Base-by-base conservation (phyloP, 129 eudicot genomes). In the Lonicera japonica region DNA sequence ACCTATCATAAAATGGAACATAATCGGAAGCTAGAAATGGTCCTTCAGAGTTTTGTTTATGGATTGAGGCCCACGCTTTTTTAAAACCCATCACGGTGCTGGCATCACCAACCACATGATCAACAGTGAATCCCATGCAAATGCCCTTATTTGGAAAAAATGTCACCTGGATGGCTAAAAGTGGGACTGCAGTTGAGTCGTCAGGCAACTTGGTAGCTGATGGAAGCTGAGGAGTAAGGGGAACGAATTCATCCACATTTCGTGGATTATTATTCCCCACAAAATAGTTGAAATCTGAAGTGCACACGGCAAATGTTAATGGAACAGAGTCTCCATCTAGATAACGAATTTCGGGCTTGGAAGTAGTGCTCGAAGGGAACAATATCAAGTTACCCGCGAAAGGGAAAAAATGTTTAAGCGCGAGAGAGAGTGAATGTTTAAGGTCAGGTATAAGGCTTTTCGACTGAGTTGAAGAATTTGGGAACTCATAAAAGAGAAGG, bases 151-250 rank as follows among this genome's bases (percentile, higher is more conserved):
- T 41, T 0, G 68, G 80, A 20, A 75, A 69, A 8, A 69, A 56
- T 4, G 80, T 75, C 3, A 75, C 51, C 14, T 76, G 81, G 12
- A 66, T 19, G 14, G 77, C 58, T 9, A 76, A 21, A 12, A 70
- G 59, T 0, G 76, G 81, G 17, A 58, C 9, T 20, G 10, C 16
- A 1, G 0, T 14, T 21, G 58, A 25, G n/a, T n/a, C n/a, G 11
- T 25, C 60, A 8, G 58, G 1, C 0, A 17, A 14, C 5, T 11
- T 22, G 18, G 9, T 4, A 11, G 64, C 47, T 2, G 3, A 5
- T 0, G 73, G 69, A 5, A 76, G 39, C 8, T 29, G 6, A 76
- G n/a, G n/a, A n/a, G n/a, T n/a, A n/a, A n/a, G n/a, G n/a, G n/a
- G n/a, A n/a, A n/a, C n/a, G n/a, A n/a, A 65, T 0, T 43, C 54